These are phyloP conservation scores for Metschnikowia santaceciliae DNA, from an alignment of 805 yeast genomes.

Conservation along the genomic window DNA sequence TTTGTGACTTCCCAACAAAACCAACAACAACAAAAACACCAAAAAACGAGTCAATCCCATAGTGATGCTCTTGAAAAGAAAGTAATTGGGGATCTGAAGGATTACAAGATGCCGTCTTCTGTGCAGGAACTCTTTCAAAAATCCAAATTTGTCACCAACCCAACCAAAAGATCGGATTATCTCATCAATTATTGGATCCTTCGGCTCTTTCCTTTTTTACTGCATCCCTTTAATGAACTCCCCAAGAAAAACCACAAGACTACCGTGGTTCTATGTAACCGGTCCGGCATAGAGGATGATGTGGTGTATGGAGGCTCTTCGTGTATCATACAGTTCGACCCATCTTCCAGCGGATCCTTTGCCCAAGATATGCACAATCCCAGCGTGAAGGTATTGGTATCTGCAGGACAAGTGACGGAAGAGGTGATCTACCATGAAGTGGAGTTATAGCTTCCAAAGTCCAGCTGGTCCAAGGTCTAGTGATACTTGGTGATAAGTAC, in stretches of 20 bases:
- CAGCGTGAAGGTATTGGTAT: constrained; percentile 52
- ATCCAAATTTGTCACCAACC: not conserved
- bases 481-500: no score
- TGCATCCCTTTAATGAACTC: constrained; percentile 27
- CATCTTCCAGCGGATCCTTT: constrained; percentile 23
- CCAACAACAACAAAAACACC: not conserved
- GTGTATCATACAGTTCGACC: constrained; percentile 51
- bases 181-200: constrained; percentile 67
- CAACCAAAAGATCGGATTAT: constrained; percentile 13
- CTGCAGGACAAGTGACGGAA: constrained; percentile 60
- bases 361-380: constrained; percentile 33
- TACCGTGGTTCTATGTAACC: constrained; percentile 56
- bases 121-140: not conserved
- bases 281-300: constrained; percentile 74
- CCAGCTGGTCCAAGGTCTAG: no score
- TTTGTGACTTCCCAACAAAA: not conserved
- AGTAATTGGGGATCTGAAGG: no score
- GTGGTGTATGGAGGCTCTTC: constrained; percentile 67
- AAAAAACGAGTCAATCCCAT: no score
- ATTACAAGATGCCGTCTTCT: no score
- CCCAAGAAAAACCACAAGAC: constrained; percentile 23
- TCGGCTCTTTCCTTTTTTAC: constrained; percentile 61
- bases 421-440: constrained; percentile 62
- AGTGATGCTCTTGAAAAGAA: no score
- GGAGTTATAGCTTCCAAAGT: constrained; percentile 25